Conservation (phyloP, 352 stramenopile genomes). For the Phytophthora cactorum region DNA sequence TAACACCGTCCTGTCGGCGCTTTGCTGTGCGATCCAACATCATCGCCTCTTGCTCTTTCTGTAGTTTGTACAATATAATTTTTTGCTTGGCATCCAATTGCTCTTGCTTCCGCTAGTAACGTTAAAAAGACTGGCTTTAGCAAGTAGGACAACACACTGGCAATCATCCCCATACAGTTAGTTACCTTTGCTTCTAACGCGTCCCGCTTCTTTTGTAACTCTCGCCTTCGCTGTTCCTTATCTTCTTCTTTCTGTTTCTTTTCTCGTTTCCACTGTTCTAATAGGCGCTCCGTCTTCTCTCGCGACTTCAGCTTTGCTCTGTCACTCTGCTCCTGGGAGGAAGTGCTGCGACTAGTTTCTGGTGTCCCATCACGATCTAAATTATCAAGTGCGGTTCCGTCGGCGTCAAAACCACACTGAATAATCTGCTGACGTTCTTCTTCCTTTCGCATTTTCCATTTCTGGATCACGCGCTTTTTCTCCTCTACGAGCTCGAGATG, state of each 20-base stretch:
- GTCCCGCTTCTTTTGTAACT: constrained; percentile 42
- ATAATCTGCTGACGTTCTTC: constrained; percentile 49
- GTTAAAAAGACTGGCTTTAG: background rate
- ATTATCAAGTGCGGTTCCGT: constrained; percentile 9
- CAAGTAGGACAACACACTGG: background rate
- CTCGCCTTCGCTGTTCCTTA: constrained; percentile 31
- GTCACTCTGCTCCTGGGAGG: constrained; percentile 2
- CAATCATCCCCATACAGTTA: background rate
- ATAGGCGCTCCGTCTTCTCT: constrained; percentile 32
- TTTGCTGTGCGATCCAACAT: constrained; percentile 24
- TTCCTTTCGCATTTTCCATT: constrained; percentile 67
- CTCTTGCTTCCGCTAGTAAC: constrained; percentile 54
- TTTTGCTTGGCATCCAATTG: constrained; percentile 81
- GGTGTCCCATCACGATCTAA: background rate
- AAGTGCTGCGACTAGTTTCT: background rate
- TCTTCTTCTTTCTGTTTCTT: constrained; percentile 48
- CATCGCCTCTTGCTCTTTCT: constrained; percentile 74
- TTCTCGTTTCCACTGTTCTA: constrained; percentile 53
- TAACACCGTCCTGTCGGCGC: constrained; percentile 13
- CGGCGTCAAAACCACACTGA: constrained; percentile 43
- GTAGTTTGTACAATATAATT: constrained; percentile 71
- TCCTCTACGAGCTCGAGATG: constrained; percentile 60
- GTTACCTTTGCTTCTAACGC: constrained; percentile 59
- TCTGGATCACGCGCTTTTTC: constrained; percentile 63
- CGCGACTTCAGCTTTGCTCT: constrained; percentile 27